phyloP scores from a whole-genome alignment of 2,329 filamentous ascomycete genomes.

The Macroventuria anomochaeta region DNA sequence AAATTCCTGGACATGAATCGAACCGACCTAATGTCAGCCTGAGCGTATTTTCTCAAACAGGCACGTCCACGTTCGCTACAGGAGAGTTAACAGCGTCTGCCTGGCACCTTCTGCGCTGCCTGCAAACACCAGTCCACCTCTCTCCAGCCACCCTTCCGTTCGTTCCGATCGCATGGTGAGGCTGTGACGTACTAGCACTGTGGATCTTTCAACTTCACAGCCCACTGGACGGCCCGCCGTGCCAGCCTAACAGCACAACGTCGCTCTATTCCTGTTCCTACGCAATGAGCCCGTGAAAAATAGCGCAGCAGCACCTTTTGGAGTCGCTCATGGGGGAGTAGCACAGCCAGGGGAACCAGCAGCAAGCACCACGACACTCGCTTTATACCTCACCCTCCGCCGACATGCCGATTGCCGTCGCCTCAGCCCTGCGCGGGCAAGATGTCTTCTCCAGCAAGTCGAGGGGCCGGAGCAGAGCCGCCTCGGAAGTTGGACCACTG shows the following conservation, averaged over 20 bases:
- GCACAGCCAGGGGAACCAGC: slow-evolving; percentile 6
- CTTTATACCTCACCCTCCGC: slow-evolving; percentile 6
- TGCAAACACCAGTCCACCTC: slow-evolving; percentile 12
- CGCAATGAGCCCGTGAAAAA: slow-evolving; percentile 32
- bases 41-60: slow-evolving; percentile 23
- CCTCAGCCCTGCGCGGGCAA: slow-evolving; percentile 38
- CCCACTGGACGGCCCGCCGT: slow-evolving; percentile 27
- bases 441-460: slow-evolving; percentile 40
- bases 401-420: slow-evolving; percentile 45
- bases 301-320: slow-evolving; percentile 7
- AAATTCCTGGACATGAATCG: slow-evolving; percentile 18
- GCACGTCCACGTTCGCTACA: slow-evolving; percentile 28
- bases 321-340: slow-evolving; percentile 12
- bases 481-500: slow-evolving; percentile 40
- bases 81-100: slow-evolving; percentile 6
- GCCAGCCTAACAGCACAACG: slow-evolving; percentile 17
- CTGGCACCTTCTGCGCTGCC: slow-evolving; percentile 9
- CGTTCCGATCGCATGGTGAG: slow-evolving; percentile 22
- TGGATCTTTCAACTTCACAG: slow-evolving; percentile 19
- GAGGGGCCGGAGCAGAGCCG: slow-evolving; percentile 41
- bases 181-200: slow-evolving; percentile 33
- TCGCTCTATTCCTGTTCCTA: slow-evolving; percentile 21
- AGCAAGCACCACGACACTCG: slow-evolving; percentile 12
- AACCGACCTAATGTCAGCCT: slow-evolving; percentile 11
- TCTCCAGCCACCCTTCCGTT: slow-evolving; percentile 18